phyloP scores from a whole-genome alignment of 2,329 filamentous ascomycete species.

The Alternaria panax region DNA sequence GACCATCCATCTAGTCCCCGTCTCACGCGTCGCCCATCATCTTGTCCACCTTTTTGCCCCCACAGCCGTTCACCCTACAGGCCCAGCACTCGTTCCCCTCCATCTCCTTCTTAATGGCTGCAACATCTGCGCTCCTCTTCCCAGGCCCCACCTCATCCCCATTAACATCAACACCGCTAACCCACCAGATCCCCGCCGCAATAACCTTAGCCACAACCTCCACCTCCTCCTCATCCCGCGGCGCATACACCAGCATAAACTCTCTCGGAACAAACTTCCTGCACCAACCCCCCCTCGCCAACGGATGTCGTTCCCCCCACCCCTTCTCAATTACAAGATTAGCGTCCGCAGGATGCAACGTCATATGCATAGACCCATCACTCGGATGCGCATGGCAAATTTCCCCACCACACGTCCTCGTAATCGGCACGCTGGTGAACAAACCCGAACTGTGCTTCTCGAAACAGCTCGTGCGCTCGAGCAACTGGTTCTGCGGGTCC shows the following conservation, averaged over 20 bases:
- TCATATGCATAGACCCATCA: constrained; percentile 80
- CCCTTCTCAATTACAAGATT: constrained; percentile 74
- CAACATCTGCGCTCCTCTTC: constrained; percentile 35
- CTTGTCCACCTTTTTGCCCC: constrained; percentile 31
- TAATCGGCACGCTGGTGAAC: constrained; percentile 71
- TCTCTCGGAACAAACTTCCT: constrained; percentile 73
- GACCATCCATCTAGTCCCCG: neutral
- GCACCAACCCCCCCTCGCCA: constrained; percentile 72
- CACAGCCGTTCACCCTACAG: constrained; percentile 37
- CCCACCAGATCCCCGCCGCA: constrained; percentile 76
- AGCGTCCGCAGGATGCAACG: constrained; percentile 79
- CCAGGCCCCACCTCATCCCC: constrained; percentile 25
- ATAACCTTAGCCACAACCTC: constrained; percentile 73
- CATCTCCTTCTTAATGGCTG: constrained; percentile 28
- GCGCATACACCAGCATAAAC: constrained; percentile 85
- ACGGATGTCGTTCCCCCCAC: constrained; percentile 75
- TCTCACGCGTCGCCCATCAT: constrained; percentile 35
- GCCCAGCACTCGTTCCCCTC: constrained; percentile 32
- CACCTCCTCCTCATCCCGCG: constrained; percentile 72
- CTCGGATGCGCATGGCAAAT: constrained; percentile 80
- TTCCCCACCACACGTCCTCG: constrained; percentile 79
- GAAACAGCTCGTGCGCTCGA: constrained; percentile 73
- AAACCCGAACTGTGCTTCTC: constrained; percentile 83
- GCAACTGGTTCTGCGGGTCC: constrained; percentile 40
- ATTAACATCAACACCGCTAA: constrained; percentile 51